A percentile compares a stretch with the other conserved stretches of the same genome.
Conservation (phyloP, 2,329 filamentous ascomycete species). For the Pseudohalonectria lignicola region DNA sequence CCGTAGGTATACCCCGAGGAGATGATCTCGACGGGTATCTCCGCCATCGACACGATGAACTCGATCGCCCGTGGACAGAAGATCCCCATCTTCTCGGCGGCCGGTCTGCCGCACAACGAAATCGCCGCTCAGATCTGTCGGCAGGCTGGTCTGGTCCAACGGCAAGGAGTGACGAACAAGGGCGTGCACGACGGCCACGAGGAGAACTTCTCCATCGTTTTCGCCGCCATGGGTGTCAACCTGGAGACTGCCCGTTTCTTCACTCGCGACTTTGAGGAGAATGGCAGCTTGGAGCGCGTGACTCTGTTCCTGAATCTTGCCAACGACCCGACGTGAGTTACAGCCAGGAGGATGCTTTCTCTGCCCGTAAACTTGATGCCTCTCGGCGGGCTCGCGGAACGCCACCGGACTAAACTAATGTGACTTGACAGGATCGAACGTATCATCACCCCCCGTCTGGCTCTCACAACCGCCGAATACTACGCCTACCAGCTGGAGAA, state of each 20-base stretch:
- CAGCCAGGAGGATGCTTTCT: too few species aligned
- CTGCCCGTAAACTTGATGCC: too few species aligned
- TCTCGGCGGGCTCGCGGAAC: too few species aligned
- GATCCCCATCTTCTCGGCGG: constrained; percentile 97
- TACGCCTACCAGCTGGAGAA: constrained; percentile 99
- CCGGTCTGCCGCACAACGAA: constrained; percentile 98
- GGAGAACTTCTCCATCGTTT: constrained; percentile 99
- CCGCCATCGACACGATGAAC: constrained; percentile 97
- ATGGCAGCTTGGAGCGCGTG: constrained; percentile 93
- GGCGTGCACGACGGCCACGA: constrained; percentile 93
- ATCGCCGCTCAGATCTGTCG: constrained; percentile 98
- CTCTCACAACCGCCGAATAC: constrained; percentile 96
- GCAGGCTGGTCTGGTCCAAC: constrained; percentile 84
- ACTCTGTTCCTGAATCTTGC: constrained; percentile 98
- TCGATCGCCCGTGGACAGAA: constrained; percentile 97
- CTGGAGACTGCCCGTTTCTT: constrained; percentile 98
- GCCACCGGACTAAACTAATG: constrained; percentile 7
- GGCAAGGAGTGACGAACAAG: constrained; percentile 73
- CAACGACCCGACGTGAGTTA: constrained; percentile 86
- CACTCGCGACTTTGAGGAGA: constrained; percentile 97
- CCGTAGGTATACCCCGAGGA: constrained; percentile 90
- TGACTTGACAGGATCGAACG: constrained; percentile 67
- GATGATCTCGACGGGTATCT: constrained; percentile 99
- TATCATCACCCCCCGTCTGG: constrained; percentile 98
- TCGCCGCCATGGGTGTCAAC: constrained; percentile 99